Conservation (phyloP, 2,329 filamentous ascomycete genomes). For the Monosporascus sp. region DNA sequence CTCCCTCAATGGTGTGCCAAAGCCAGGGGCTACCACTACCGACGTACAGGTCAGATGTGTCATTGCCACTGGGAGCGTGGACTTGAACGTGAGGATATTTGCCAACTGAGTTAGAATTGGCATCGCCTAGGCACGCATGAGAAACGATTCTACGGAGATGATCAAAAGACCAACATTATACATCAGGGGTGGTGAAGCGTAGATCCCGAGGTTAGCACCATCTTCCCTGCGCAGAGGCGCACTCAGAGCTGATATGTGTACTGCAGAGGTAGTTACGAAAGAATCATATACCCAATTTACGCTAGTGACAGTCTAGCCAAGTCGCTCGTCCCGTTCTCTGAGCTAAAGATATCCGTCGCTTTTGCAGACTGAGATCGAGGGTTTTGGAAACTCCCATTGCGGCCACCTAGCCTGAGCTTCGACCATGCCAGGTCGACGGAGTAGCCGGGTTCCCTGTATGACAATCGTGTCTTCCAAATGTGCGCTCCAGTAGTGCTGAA, state of each 20-base stretch:
- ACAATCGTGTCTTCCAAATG: too few relatives aligned
- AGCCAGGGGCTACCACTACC: constrained; percentile 32
- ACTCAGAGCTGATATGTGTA: neutral
- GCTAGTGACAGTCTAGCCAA: neutral
- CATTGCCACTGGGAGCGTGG: constrained; percentile 81
- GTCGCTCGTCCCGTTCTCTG: too few relatives aligned
- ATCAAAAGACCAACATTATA: neutral
- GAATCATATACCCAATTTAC: neutral
- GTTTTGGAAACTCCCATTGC: too few relatives aligned
- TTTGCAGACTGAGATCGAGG: too few relatives aligned
- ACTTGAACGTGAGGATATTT: constrained; percentile 74
- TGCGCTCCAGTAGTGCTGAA: too few relatives aligned
- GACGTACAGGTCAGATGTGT: constrained; percentile 72
- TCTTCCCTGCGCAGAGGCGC: neutral
- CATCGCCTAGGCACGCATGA: neutral
- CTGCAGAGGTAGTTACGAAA: neutral
- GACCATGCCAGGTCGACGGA: too few relatives aligned
- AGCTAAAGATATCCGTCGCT: too few relatives aligned
- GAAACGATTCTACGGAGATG: neutral
- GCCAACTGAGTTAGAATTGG: constrained; percentile 40
- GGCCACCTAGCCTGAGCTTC: too few relatives aligned
- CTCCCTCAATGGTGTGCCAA: constrained; percentile 43
- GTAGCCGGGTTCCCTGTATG: too few relatives aligned
- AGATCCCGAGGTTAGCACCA: neutral
- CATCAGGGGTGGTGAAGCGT: neutral